Evolutionary conservation across 495 filamentous ascomycete genomes (phyloP).

Genomic region (Neurospora sp.): DNA sequence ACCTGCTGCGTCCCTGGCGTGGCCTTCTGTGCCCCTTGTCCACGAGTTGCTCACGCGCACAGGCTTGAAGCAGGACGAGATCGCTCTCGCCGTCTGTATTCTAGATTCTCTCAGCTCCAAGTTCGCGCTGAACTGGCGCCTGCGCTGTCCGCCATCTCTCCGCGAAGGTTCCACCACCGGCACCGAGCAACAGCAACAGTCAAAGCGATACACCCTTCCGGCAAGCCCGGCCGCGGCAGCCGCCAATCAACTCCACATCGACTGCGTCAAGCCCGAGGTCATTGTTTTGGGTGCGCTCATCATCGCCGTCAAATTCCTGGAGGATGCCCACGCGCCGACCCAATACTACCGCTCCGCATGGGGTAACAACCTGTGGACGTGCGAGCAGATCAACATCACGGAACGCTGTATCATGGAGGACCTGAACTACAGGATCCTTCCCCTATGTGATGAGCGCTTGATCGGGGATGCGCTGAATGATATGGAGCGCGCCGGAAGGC

Average conservation of each 20-base stretch:
- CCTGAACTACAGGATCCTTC: slow-evolving; percentile 41
- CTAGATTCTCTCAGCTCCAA: slow-evolving; percentile 45
- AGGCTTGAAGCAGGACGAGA: slow-evolving; percentile 36
- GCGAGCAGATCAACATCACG: slow-evolving; percentile 45
- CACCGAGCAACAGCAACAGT: not conserved
- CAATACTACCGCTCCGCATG: slow-evolving; percentile 32
- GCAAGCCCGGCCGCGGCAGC: slow-evolving; percentile 17
- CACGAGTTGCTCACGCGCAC: slow-evolving; percentile 43
- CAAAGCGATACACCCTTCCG: slow-evolving; percentile 38
- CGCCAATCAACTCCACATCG: slow-evolving; percentile 36
- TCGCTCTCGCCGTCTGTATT: slow-evolving; percentile 45
- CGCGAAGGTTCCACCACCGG: slow-evolving; percentile 4
- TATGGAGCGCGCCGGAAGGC: slow-evolving; percentile 43
- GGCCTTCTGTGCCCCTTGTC: slow-evolving; percentile 38
- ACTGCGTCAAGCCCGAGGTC: slow-evolving; percentile 43
- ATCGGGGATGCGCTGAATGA: slow-evolving; percentile 41
- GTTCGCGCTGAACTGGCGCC: slow-evolving; percentile 44
- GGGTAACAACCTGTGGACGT: slow-evolving; percentile 41
- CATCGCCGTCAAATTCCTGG: slow-evolving; percentile 44
- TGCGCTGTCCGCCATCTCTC: slow-evolving; percentile 33
- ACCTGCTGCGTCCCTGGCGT: slow-evolving; percentile 39
- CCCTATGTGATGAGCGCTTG: slow-evolving; percentile 36
- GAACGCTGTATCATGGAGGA: slow-evolving; percentile 46
- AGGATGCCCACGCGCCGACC: slow-evolving; percentile 36
- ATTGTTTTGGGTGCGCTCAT: slow-evolving; percentile 40